Evolutionary conservation across 495 filamentous ascomycete genomes (phyloP).

Genomic region (Rostrohypoxylon terebratum): DNA sequence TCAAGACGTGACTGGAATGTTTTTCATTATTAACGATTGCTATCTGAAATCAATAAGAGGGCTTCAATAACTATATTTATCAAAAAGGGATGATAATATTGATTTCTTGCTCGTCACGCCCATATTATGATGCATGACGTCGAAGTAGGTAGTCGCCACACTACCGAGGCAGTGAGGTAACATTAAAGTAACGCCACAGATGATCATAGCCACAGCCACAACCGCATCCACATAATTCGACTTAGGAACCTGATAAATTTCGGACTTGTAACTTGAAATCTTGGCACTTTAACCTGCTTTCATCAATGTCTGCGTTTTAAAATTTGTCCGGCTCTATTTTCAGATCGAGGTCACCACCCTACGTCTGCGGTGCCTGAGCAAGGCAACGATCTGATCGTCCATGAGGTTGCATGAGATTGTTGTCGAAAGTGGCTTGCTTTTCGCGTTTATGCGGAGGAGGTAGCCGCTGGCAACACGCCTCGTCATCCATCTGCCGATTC

Average conservation of each 20-base stretch:
- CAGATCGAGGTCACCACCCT: background rate
- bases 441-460: background rate
- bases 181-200: background rate
- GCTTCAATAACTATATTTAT: too few relatives aligned
- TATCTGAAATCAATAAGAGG: too few relatives aligned
- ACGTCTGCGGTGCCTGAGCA: background rate
- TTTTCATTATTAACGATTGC: too few relatives aligned
- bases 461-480: slow-evolving; percentile 11
- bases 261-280: background rate
- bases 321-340: slow-evolving; percentile 8
- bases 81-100: too few relatives aligned
- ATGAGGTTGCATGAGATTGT: slow-evolving; percentile 1
- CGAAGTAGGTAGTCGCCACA: background rate
- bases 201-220: background rate
- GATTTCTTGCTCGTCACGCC: too few relatives aligned
- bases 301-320: background rate
- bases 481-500: slow-evolving; percentile 20
- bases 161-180: background rate
- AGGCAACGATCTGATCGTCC: background rate
- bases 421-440: slow-evolving; percentile 8
- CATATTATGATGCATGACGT: too few relatives aligned
- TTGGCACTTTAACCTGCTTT: slow-evolving; percentile 5
- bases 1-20: too few relatives aligned
- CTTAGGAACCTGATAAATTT: background rate
- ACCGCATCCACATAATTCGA: background rate